Base-by-base conservation (phyloP, 1,284 basidiomycete species). In the Ceratobasidium sp. region DNA sequence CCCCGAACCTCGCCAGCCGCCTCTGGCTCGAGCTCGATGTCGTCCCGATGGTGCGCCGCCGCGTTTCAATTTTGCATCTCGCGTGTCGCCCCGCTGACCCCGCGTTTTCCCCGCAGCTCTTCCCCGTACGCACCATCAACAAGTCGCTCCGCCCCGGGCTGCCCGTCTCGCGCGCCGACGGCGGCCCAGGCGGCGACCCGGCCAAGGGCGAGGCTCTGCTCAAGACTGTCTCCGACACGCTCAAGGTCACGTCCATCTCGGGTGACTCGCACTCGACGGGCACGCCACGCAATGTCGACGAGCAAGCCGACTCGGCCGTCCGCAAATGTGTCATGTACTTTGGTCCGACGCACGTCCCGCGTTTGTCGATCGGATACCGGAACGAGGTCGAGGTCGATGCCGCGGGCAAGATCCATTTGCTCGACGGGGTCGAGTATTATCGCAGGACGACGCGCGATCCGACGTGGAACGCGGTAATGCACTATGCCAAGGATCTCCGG, bases 341-440 rank as follows among this genome's bases (percentile, higher is more conserved):
- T 78, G 92, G 77, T 68, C 74, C 77, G 31, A 75, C 73, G 14
- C 75, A 93, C 83, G 92, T 91, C 81, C 92, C 92, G 19, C 90
- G 92, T 79, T 84, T 93, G 48, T 88, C 84, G 79, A 93, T 93
- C 79, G 92, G 90, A 2, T 85, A 91, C 64, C 89, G 90, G 77
- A 93, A 93, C 81, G 90, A 93, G 79, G 92, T 93, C 77, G 87
- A 89, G 56, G 92, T 93, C 74, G 92, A 93, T 79, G 88, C 90
- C 54, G 92, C 84, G 46, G 92, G 92, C 16, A 92, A 91, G 81
- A 91, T 93, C 75, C 92, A 92, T 79, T 85, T 93, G 29, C 82
- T 93, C 76, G 92, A 93, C 78, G 92, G 92, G 79, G 83, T 93
- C 58, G 89, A 90, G 13, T 89, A 88, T 76, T 93, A 87, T 81